A percentile compares a stretch with the other conserved stretches of the same genome.
These are phyloP conservation scores for Metschnikowia henanensis DNA, from an alignment of 805 yeast species.

Conservation along the genomic window DNA sequence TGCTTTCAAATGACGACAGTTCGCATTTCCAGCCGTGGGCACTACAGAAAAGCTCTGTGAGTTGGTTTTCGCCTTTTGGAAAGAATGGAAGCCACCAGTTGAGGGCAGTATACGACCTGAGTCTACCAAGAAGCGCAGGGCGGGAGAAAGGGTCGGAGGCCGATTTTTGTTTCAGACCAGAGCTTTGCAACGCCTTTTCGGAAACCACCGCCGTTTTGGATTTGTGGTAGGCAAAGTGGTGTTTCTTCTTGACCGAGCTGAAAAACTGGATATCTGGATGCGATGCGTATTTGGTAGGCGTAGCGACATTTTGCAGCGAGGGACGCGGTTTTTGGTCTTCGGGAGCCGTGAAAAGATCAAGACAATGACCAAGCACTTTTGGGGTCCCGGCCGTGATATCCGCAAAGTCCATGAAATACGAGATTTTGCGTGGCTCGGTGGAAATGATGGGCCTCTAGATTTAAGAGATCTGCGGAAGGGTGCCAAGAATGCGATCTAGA, in stretches of 20 bases:
- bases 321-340: neutral
- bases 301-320: slow-evolving; percentile 5
- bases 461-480: too few relatives aligned
- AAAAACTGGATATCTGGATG: slow-evolving; percentile 44
- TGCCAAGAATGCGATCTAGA: too few relatives aligned
- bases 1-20: slow-evolving; percentile 23
- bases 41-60: slow-evolving; percentile 51
- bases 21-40: slow-evolving; percentile 55
- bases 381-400: slow-evolving; percentile 15
- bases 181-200: too few relatives aligned
- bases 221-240: slow-evolving; percentile 40
- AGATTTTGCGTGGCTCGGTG: too few relatives aligned
- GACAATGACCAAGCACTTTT: slow-evolving; percentile 15
- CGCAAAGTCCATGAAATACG: slow-evolving; percentile 7
- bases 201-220: too few relatives aligned
- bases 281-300: slow-evolving; percentile 18
- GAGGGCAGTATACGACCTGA: slow-evolving; percentile 43
- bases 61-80: slow-evolving; percentile 12
- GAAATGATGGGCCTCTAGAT: too few relatives aligned
- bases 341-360: slow-evolving; percentile 9
- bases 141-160: slow-evolving; percentile 40
- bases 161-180: slow-evolving; percentile 10
- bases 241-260: slow-evolving; percentile 31
- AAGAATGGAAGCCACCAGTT: slow-evolving; percentile 46
- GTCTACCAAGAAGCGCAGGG: slow-evolving; percentile 35